These are phyloP conservation scores for Diaporthe citri DNA, from an alignment of 2,329 filamentous ascomycete genomes.

Conservation along the genomic window DNA sequence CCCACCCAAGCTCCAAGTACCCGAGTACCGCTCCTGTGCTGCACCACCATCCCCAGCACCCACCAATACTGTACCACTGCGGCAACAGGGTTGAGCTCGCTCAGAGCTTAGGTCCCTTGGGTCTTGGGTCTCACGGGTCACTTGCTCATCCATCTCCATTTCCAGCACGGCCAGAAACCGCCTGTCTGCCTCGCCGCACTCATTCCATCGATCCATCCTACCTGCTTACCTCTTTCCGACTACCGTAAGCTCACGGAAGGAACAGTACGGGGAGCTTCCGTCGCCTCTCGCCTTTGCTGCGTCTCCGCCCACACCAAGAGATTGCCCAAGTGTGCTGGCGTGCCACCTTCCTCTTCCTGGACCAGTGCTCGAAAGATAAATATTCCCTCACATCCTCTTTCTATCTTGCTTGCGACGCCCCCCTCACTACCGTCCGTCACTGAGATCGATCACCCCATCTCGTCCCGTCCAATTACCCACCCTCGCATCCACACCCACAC, in stretches of 20 bases:
- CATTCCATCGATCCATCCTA: conserved; percentile 25
- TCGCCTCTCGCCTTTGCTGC: background rate
- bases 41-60: background rate
- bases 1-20: background rate
- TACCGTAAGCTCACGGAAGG: conserved; percentile 11
- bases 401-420: background rate
- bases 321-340: conserved; percentile 5
- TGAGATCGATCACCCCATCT: conserved; percentile 24
- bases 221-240: no score
- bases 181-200: conserved; percentile 21
- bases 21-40: background rate
- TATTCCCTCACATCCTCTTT: conserved; percentile 5
- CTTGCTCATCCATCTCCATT: conserved; percentile 23
- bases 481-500: conserved; percentile 1
- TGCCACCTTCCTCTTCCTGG: conserved; percentile 21
- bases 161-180: background rate
- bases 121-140: background rate
- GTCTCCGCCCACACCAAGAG: conserved; percentile 4
- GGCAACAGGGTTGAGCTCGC: conserved; percentile 6
- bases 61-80: background rate
- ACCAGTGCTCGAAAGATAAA: conserved; percentile 27
- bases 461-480: conserved; percentile 17
- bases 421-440: background rate
- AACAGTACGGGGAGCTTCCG: background rate
- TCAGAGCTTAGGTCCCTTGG: conserved; percentile 25